Evolutionary conservation across 106 monocot species (phyloP), one percentile per base, ranked within the genome.

Genomic region (Ottelia alismoides): DNA sequence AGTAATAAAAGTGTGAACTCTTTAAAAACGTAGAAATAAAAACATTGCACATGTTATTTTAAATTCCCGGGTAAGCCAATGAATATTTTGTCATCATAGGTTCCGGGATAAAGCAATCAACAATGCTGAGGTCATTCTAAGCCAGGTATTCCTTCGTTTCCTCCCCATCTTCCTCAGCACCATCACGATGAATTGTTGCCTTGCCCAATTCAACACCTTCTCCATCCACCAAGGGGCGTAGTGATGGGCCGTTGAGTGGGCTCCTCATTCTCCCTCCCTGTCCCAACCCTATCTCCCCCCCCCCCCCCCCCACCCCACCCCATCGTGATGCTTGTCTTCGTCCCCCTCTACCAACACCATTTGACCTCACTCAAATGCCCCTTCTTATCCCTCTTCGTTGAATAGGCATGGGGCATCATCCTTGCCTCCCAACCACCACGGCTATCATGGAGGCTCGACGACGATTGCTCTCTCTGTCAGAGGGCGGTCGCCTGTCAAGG

Each of bases 121-220:
- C n/a, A n/a, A n/a, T n/a, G n/a, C n/a, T n/a, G n/a, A n/a, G n/a
- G n/a, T n/a, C n/a, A n/a, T n/a, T n/a, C n/a, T n/a, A 43, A 43
- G 10, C 40, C 63, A 78, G 31, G 71, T 64, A 27, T 23, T 83
- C 25, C 45, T 78, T 19, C 52, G 56, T 2, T 63, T 83, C 60
- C 14, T 78, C 22, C 83, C 83, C 24, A 60, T 84, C 48, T 48
- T 75, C 48, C 44, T 61, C n/a, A 75, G 65, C 67, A 71, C 78
- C 45, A 45, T 84, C 55, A 20, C 74, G 31, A 44, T 74, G 35
- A 59, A 57, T 56, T 45, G 55, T 9, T 66, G 74, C 46, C 31
- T 61, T 3, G 65, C 71, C 17, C 68, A 75, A 16, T 56, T 84
- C 21, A 55, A 64, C 0, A 73, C 79, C 27, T 79, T 85, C 72